Conservation (phyloP, 805 yeast species). For the Myxozyma geophila region DNA sequence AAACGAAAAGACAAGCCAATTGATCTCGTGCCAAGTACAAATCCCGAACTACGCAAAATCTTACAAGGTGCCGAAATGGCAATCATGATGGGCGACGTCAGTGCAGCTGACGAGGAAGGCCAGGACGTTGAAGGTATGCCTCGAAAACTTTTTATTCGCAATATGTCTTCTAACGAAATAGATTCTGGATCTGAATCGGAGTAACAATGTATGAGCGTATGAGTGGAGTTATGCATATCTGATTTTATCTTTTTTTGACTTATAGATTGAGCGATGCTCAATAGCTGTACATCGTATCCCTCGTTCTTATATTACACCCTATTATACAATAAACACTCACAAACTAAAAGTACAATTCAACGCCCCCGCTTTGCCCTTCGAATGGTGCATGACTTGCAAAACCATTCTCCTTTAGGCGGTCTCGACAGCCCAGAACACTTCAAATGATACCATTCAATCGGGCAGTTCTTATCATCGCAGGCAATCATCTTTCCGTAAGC, state of each 20-base stretch:
- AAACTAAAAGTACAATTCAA: background rate
- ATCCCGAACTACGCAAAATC: conserved; percentile 61
- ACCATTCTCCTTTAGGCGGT: conserved; percentile 87
- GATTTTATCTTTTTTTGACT: background rate
- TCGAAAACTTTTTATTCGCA: background rate
- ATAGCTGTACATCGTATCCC: background rate
- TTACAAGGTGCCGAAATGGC: conserved; percentile 88
- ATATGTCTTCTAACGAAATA: background rate
- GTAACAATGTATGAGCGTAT: background rate
- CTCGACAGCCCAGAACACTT: conserved; percentile 88
- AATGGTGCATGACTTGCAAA: conserved; percentile 64
- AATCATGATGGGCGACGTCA: conserved; percentile 38
- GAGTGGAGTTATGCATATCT: background rate
- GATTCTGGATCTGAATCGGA: conserved; percentile 38
- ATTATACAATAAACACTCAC: background rate
- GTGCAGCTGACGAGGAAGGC: conserved; percentile 27
- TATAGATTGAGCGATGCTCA: too few relatives aligned
- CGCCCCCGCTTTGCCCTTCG: conserved; percentile 8
- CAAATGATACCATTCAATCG: conserved; percentile 93
- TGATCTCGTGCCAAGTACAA: conserved; percentile 62
- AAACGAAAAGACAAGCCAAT: conserved; percentile 72
- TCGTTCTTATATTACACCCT: background rate
- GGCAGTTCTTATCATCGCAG: conserved; percentile 81
- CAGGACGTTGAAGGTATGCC: conserved; percentile 32
- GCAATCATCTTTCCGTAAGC: conserved; percentile 84